These are phyloP conservation scores for Globisporangium cederbergense DNA, from an alignment of 352 stramenopile species.

Conservation along the genomic window DNA sequence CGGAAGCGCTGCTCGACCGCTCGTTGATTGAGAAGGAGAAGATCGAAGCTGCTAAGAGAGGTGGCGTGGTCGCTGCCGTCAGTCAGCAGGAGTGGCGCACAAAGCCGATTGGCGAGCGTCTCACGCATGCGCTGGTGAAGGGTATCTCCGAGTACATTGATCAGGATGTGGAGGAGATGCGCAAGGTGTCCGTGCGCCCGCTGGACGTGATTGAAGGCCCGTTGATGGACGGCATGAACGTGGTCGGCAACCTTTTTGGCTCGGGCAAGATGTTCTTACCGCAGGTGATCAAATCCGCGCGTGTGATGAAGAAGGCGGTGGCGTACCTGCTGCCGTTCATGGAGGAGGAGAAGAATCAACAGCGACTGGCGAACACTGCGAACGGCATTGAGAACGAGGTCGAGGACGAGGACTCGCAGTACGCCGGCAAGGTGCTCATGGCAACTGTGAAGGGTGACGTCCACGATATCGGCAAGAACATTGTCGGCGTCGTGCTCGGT, in stretches of 20 bases:
- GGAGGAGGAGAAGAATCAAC: constrained; percentile 94
- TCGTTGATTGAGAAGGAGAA: constrained; percentile 86
- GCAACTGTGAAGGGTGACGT: constrained; percentile 99
- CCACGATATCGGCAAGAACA: constrained; percentile 99
- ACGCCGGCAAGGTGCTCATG: constrained; percentile 93
- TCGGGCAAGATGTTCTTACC: constrained; percentile 98
- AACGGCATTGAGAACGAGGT: constrained; percentile 85
- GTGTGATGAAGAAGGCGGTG: constrained; percentile 99
- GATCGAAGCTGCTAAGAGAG: constrained; percentile 81
- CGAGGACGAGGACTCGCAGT: constrained; percentile 79
- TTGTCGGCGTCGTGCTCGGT: constrained; percentile 96
- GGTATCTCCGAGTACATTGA: constrained; percentile 97
- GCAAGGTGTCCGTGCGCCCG: constrained; percentile 59
- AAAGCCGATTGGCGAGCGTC: constrained; percentile 87
- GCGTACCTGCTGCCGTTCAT: constrained; percentile 97
- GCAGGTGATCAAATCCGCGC: constrained; percentile 98
- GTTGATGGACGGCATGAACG: constrained; percentile 98
- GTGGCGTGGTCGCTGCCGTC: constrained; percentile 43
- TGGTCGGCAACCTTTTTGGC: constrained; percentile 96
- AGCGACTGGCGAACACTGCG: constrained; percentile 60
- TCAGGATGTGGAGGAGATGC: constrained; percentile 94
- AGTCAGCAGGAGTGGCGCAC: constrained; percentile 89
- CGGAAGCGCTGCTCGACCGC: constrained; percentile 90
- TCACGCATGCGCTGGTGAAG: constrained; percentile 97
- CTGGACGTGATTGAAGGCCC: constrained; percentile 98